Evolutionary conservation across 495 filamentous ascomycete genomes (phyloP), one percentile per base, ranked within the genome.

Genomic region (Lindgomyces ingoldianus): DNA sequence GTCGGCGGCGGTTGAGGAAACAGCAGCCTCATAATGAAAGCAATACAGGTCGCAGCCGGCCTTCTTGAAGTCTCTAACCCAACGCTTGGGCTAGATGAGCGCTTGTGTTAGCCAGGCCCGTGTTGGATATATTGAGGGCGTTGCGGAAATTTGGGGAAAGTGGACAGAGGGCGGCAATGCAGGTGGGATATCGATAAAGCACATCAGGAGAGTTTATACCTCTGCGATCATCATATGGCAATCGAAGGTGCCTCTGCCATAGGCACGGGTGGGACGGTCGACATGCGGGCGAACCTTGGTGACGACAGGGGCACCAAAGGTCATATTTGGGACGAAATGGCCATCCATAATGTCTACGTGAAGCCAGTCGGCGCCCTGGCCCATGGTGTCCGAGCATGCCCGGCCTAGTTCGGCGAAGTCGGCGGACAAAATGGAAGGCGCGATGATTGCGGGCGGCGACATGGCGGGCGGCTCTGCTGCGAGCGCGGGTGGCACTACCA

Each of bases 211-310:
- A 36, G 11, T 11, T 58, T 63, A 46, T 82, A 94, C 92, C 90
- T 98, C 94, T 70, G 89, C 87, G 70, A 98, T 96, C 94, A 98
- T 98, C 95, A 98, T 98, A 75, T 98, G 94, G 84, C 94, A 98
- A 77, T 98, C 94, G 71, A 98, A 98, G 26, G 94, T 96, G 24
- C 94, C 94, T 70, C 85, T 88, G 3, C 88, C 89, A 66, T 85
- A 76, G 36, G 79, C 77, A 60, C 76, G 65, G 44, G 70, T 74
- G 2, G 83, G 88, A 24, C 82, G 79, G 45, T 87, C 85, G 57
- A 98, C 91, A 70, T 95, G 87, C 41, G 83, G 81, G 39, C 94
- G 88, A 58, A 98, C 94, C 79, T 91, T 95, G 57, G 89, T 91
- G 9, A 98, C 94, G 21, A 98, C 91, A 6, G 94, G 94, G 16